Base-by-base conservation (phyloP, 495 filamentous ascomycete species). In the Amniculicola lignicola region DNA sequence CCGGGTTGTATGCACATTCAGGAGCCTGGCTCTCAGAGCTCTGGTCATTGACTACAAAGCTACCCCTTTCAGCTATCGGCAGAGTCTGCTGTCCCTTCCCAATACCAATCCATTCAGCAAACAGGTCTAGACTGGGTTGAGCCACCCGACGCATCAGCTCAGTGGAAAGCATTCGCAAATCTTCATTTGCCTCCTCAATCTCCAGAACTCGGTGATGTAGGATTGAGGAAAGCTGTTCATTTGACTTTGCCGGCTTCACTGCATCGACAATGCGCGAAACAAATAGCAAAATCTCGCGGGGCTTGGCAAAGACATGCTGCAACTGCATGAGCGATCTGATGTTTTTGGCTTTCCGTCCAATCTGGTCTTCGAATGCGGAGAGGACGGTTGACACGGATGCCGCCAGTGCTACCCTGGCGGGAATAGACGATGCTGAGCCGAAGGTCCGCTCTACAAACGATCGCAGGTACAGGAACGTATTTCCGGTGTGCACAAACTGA, bases 71-170 rank as follows among this genome's bases (percentile, higher is more conserved):
- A 44, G 42, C 11, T 24, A 60, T 28, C 57, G 49, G 38, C 45
- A 59, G 39, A 89, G 92, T 23, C 69, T 70, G 19, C 59, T 70
- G 29, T 56, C 70, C 49, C 74, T 75, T 12, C 41, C 74, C 79
- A 9, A 93, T 74, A 0, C 90, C 90, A 51, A 91, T 78, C 88
- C 89, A 95, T 46, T 82, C 79, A 38, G 87, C 82, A 1, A 87
- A 72, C 43, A 85, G 80, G 15, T 82, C 78, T 31, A 87, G 75
- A 84, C 88, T 96, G 2, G 92, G 86, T 29, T 66, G 61, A 9
- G 82, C 82, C 0, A 87, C 79, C 14, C 81, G 77, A 7, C 75
- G 71, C 7, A 95, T 66, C 1, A 95, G 75, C 56, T 88, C 83
- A 73, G 35, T 89, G 69, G n/a, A 86, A 71, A 18, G 29, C 19